Evolutionary conservation across 805 yeast species (phyloP).

Genomic region (Hanseniaspora lindneri): DNA sequence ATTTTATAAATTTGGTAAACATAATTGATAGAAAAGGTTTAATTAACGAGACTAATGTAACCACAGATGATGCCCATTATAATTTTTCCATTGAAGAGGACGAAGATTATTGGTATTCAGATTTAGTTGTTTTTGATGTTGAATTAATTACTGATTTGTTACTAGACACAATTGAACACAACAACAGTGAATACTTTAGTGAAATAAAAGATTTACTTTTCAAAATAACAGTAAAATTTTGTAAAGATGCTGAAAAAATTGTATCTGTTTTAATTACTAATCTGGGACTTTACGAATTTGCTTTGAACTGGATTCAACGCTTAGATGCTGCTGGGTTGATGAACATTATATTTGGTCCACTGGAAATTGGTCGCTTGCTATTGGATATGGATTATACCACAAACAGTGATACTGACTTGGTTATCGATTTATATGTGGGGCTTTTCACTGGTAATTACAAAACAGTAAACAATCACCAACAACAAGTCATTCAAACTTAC

Average conservation of each 20-base stretch:
- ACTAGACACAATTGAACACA: slow-evolving; percentile 39
- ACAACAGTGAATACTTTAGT: not conserved
- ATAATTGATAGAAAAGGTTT: slow-evolving; percentile 28
- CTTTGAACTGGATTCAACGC: slow-evolving; percentile 54
- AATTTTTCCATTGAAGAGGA: slow-evolving; percentile 30
- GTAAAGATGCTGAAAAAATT: slow-evolving; percentile 60
- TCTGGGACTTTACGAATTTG: slow-evolving; percentile 45
- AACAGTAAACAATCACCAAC: slow-evolving; percentile 28
- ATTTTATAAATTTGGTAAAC: slow-evolving; percentile 46
- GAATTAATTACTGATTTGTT: slow-evolving; percentile 56
- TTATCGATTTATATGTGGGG: slow-evolving; percentile 69
- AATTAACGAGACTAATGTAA: slow-evolving; percentile 16
- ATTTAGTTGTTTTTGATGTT: slow-evolving; percentile 42
- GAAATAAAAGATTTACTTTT: slow-evolving; percentile 58
- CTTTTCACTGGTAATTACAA: slow-evolving; percentile 86
- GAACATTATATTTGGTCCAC: slow-evolving; percentile 8
- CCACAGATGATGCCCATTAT: slow-evolving; percentile 27
- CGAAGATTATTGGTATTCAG: slow-evolving; percentile 27
- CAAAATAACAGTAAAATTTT: slow-evolving; percentile 46
- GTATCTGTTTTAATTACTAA: slow-evolving; percentile 66
- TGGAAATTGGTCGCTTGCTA: slow-evolving; percentile 2
- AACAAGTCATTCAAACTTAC: slow-evolving; percentile 46
- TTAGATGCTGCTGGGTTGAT: slow-evolving; percentile 25
- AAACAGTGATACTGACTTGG: slow-evolving; percentile 34
- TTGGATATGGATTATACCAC: not conserved